Base-by-base conservation (phyloP, 1,284 basidiomycete species). In the Acaromyces ingoldii region DNA sequence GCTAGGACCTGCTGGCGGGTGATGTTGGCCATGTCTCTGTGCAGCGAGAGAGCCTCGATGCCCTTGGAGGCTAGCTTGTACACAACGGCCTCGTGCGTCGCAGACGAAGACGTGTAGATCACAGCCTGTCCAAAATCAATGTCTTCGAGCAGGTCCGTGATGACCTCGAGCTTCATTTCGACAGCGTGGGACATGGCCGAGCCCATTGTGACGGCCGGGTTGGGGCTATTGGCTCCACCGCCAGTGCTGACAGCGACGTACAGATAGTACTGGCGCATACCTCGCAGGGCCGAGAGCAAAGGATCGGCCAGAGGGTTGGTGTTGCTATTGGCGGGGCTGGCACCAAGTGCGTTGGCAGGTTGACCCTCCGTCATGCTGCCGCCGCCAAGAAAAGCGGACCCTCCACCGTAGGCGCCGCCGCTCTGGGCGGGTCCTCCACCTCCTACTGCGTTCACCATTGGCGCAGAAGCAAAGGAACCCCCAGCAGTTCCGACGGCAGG, bases 161-260 rank as follows among this genome's bases (percentile, higher is more conserved):
- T 81, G 15, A 91, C 91, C 70, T 98, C 92, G 47, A 98, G 80
- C 78, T 98, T 98, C 89, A 91, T 97, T 77, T 96, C 92, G 59
- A 89, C 83, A 31, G 91, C 48, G 38, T 49, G 48, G 30, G 39
- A 19, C 17, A 36, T 38, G 26, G 28, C 37, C 24, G 33, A 42
- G 29, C 24, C 88, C 10, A 84, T 83, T 1, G 68, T 61, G 3
- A 84, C 81, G 36, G 85, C 83, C 48, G 90, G 80, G 11, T 90
- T 89, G 22, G 89, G 90, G 17, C 91, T 91, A 61, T 91, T 91
- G 45, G 91, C 91, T 9, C 90, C 90, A 28, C 88, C 81, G 4
- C 90, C 89, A 34, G 81, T 70, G 33, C 77, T 63, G 24, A 69
- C 66, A 10, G 67, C 66, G 0, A 70, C 63, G 39, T 68, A 70